Percentiles rank a stretch among this genome's conserved stretches.
These are phyloP conservation scores for Gonapodya prolifera DNA, from an alignment of 192 early-diverging fungal species.

Conservation along the genomic window DNA sequence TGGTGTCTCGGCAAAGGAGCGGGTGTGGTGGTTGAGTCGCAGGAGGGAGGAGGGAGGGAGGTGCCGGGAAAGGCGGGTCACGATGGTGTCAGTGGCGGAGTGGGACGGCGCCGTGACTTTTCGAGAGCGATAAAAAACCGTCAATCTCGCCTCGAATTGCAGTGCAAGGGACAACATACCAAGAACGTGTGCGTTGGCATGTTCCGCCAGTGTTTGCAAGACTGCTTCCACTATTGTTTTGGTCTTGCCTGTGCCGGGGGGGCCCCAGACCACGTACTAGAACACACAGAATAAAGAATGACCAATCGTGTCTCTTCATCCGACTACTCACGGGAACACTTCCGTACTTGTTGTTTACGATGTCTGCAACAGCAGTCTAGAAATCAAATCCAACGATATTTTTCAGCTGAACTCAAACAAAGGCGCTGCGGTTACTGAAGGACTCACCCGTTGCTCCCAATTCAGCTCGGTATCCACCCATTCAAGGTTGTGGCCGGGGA, in stretches of 20 bases:
- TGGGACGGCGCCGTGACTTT: conserved; percentile 33
- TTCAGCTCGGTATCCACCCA: background rate
- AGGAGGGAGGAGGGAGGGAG: conserved; percentile 22
- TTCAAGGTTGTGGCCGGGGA: background rate
- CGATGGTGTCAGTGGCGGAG: conserved; percentile 38
- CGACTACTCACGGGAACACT: background rate
- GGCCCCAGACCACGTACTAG: background rate
- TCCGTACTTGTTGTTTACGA: background rate
- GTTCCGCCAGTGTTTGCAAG: conserved; percentile 22
- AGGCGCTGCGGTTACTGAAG: no score
- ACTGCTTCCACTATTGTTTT: conserved; percentile 34
- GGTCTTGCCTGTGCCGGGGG: conserved; percentile 41
- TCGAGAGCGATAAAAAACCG: no score
- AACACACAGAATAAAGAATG: background rate
- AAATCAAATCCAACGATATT: no score
- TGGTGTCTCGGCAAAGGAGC: conserved; percentile 28
- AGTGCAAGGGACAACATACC: no score
- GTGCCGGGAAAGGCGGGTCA: conserved; percentile 24
- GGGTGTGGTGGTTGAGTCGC: conserved; percentile 26
- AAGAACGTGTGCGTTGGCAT: conserved; percentile 28
- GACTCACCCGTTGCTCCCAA: background rate
- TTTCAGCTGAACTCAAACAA: no score
- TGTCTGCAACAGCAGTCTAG: background rate
- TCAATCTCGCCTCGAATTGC: no score
- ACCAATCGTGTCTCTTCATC: background rate